phyloP scores from a whole-genome alignment of 495 filamentous ascomycete genomes.

The Annulohypoxylon maeteangense region DNA sequence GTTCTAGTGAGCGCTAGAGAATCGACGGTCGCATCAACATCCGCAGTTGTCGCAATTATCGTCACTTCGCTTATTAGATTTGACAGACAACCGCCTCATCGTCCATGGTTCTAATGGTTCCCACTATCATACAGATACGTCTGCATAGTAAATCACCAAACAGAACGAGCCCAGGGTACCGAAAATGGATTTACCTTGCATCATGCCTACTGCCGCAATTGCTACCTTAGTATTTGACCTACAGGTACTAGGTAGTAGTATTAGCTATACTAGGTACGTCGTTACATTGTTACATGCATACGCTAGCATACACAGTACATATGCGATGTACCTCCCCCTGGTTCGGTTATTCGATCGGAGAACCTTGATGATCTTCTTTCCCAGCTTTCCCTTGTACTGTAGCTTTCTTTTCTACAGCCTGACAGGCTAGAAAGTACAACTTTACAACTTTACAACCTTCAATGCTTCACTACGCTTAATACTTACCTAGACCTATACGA shows the following conservation, averaged over 20 bases:
- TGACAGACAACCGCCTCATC: slow-evolving; percentile 23
- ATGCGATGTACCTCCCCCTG: slow-evolving; percentile 14
- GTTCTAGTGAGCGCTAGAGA: neutral
- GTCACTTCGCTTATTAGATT: slow-evolving; percentile 21
- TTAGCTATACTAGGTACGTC: neutral
- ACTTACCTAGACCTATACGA: slow-evolving; percentile 23
- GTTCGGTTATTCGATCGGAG: slow-evolving; percentile 37
- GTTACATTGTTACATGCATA: neutral
- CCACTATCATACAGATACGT: slow-evolving; percentile 3
- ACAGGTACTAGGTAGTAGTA: slow-evolving; percentile 11
- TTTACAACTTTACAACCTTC: slow-evolving; percentile 7
- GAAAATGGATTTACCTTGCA: slow-evolving; percentile 42
- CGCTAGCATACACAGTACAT: neutral
- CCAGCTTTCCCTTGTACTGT: slow-evolving; percentile 23
- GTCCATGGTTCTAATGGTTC: slow-evolving; percentile 4
- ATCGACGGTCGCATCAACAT: neutral
- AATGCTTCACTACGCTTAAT: slow-evolving; percentile 6
- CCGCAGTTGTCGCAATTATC: neutral
- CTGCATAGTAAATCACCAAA: slow-evolving; percentile 38
- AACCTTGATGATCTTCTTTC: slow-evolving; percentile 40
- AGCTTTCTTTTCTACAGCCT: slow-evolving; percentile 2
- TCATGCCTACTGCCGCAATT: slow-evolving; percentile 22
- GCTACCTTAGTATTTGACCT: neutral
- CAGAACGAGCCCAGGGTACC: slow-evolving; percentile 27
- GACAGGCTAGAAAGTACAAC: neutral